Conservation (phyloP, 1,139 yeast species). For the Diutina sp. region DNA sequence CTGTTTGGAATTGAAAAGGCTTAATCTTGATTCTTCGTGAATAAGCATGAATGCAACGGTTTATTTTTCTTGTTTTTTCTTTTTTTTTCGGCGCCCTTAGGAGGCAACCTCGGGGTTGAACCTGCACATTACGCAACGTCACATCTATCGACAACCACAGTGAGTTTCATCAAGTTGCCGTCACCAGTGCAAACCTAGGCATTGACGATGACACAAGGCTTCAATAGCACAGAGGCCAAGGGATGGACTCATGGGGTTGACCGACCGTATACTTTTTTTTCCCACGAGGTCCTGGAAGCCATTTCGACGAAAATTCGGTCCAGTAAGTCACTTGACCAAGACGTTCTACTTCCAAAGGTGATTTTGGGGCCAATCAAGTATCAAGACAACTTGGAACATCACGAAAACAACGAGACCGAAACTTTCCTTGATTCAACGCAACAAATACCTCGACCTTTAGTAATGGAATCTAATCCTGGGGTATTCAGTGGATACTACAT, state of each 20-base stretch:
- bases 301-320: not conserved
- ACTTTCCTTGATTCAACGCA: not conserved
- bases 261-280: not conserved
- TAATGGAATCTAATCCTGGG: not conserved
- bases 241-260: conserved; percentile 1
- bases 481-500: conserved; percentile 2
- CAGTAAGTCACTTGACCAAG: not conserved
- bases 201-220: not conserved
- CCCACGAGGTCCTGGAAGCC: not conserved
- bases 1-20: too few relatives aligned
- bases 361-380: not conserved
- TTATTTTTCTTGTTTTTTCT: too few relatives aligned
- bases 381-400: not conserved
- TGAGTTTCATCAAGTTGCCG: not conserved
- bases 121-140: not conserved
- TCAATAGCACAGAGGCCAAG: not conserved
- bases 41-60: too few relatives aligned
- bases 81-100: not conserved
- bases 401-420: not conserved
- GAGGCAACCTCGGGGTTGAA: not conserved
- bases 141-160: not conserved
- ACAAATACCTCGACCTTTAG: not conserved
- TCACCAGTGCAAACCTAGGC: not conserved
- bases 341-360: not conserved
- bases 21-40: too few relatives aligned